Percentiles rank a stretch among this genome's conserved stretches.
These are phyloP conservation scores for Leptosphaerulina australis DNA, from an alignment of 2,329 filamentous ascomycete species.

Conservation along the genomic window DNA sequence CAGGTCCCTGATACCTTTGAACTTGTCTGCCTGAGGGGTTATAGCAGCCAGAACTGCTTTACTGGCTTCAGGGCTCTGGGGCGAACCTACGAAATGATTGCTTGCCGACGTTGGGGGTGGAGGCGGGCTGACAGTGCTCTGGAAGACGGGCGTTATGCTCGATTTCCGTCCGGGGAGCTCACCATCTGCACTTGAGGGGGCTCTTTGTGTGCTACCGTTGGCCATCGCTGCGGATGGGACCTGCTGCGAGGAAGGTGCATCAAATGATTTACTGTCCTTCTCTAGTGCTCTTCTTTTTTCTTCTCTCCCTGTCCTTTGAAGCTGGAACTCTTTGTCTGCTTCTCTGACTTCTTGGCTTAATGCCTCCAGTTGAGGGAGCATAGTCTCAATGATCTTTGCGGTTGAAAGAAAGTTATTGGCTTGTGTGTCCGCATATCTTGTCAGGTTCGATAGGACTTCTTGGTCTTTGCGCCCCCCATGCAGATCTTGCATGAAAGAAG, in stretches of 20 bases:
- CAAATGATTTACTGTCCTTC: slow-evolving; percentile 70
- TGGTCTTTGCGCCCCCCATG: slow-evolving; percentile 98
- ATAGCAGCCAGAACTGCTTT: slow-evolving; percentile 33
- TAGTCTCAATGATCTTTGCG: slow-evolving; percentile 83
- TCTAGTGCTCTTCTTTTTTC: slow-evolving; percentile 90
- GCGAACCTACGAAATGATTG: slow-evolving; percentile 32
- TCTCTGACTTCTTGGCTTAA: slow-evolving; percentile 86
- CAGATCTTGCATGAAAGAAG: slow-evolving; percentile 98
- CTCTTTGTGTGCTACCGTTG: slow-evolving; percentile 33
- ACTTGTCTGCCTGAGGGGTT: slow-evolving; percentile 61
- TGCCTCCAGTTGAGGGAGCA: slow-evolving; percentile 89
- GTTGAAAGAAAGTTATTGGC: slow-evolving; percentile 80
- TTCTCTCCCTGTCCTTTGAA: slow-evolving; percentile 91
- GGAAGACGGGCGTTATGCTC: slow-evolving; percentile 43
- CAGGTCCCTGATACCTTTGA: slow-evolving; percentile 90
- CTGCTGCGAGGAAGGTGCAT: slow-evolving; percentile 38
- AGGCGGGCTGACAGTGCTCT: slow-evolving; percentile 44
- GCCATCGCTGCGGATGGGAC: slow-evolving; percentile 30
- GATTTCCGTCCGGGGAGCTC: slow-evolving; percentile 40
- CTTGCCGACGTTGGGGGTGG: slow-evolving; percentile 32
- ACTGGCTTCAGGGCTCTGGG: slow-evolving; percentile 39
- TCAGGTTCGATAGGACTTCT: slow-evolving; percentile 91
- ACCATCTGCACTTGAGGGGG: slow-evolving; percentile 30
- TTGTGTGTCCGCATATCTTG: slow-evolving; percentile 90
- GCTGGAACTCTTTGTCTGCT: slow-evolving; percentile 95